Evolutionary conservation across 352 stramenopile species (phyloP).

Genomic region (Elongisporangium senticosum): DNA sequence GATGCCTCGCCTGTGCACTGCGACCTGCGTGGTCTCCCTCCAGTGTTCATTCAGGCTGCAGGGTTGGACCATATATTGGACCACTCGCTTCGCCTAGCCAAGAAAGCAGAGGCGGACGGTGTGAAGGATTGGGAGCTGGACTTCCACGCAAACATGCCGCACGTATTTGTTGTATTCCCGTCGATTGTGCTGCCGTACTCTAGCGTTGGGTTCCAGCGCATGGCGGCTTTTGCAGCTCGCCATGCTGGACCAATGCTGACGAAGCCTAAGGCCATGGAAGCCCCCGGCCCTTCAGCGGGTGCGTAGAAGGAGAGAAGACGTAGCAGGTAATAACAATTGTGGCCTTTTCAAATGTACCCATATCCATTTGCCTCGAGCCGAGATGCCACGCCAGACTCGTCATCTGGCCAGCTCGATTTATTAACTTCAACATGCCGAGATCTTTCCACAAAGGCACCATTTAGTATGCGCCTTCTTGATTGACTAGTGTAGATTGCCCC

Average conservation of each 20-base stretch:
- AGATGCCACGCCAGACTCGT: no score
- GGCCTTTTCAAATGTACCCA: no score
- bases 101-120: constrained; percentile 8
- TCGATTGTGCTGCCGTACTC: constrained; percentile 11
- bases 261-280: no score
- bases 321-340: no score
- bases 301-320: no score
- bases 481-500: no score
- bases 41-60: constrained; percentile 14
- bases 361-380: no score
- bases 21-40: constrained; percentile 11
- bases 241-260: neutral
- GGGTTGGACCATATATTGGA: constrained; percentile 10
- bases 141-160: constrained; percentile 15
- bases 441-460: no score
- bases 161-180: constrained; percentile 19
- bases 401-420: no score
- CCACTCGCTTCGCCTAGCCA: constrained; percentile 8
- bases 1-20: constrained; percentile 26
- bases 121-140: constrained; percentile 14
- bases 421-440: no score
- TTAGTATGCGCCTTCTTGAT: no score
- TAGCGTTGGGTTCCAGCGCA: constrained; percentile 6
- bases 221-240: constrained; percentile 15
- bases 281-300: no score